phyloP scores from a whole-genome alignment of 768 basidiomycete genomes.

The Xerocomellus amylosporus region DNA sequence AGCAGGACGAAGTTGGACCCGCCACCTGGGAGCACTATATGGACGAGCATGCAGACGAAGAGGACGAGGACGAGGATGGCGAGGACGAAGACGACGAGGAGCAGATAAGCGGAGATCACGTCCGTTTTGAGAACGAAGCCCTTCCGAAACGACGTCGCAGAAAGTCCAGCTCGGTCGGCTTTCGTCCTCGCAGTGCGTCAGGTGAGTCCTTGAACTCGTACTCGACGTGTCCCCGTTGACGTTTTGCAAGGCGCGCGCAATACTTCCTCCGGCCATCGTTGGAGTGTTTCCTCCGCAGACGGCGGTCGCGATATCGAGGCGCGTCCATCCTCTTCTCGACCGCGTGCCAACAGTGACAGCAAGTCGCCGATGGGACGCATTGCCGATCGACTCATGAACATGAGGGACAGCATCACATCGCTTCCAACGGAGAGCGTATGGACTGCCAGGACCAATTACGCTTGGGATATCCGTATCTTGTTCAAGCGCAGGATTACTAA shows the following conservation, averaged over 20 bases:
- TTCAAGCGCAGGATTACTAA: slow-evolving; percentile 89
- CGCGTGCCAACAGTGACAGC: slow-evolving; percentile 23
- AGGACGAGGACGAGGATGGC: slow-evolving; percentile 59
- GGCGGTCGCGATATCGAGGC: slow-evolving; percentile 35
- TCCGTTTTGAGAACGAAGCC: slow-evolving; percentile 27
- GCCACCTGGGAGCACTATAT: slow-evolving; percentile 49
- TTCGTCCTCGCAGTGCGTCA: slow-evolving; percentile 24
- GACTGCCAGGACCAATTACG: slow-evolving; percentile 76
- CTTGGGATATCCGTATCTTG: slow-evolving; percentile 75
- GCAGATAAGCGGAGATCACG: slow-evolving; percentile 23
- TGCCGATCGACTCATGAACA: slow-evolving; percentile 48
- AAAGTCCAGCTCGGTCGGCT: slow-evolving; percentile 31
- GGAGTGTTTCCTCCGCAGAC: slow-evolving; percentile 53
- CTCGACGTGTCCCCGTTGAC: not conserved
- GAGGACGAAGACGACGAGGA: slow-evolving; percentile 47
- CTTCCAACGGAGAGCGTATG: slow-evolving; percentile 58
- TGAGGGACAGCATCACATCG: slow-evolving; percentile 52
- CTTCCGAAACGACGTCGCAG: slow-evolving; percentile 35
- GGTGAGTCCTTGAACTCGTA: slow-evolving; percentile 6
- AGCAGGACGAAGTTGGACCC: slow-evolving; percentile 61
- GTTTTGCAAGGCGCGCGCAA: slow-evolving; percentile 12
- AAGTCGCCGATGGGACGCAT: slow-evolving; percentile 39
- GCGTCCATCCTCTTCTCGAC: slow-evolving; percentile 18
- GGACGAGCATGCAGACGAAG: slow-evolving; percentile 48
- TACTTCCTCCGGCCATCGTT: slow-evolving; percentile 12